A percentile compares a stretch with the other conserved stretches of the same genome.
Conservation (phyloP, 768 basidiomycete species). For the Amanita phalloides region DNA sequence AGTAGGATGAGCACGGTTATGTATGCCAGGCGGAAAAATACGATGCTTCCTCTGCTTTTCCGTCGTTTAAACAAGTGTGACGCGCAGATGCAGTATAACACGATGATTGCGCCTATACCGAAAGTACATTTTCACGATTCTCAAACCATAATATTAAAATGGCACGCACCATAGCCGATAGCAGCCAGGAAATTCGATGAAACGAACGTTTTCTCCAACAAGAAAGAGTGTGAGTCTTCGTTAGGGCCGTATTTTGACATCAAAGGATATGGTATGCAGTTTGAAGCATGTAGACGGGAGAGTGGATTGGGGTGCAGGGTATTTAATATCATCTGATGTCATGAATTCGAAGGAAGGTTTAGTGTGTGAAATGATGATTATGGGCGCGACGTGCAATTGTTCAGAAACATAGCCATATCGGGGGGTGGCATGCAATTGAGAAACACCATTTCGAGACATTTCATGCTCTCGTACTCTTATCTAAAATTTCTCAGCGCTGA, state of each 20-base stretch:
- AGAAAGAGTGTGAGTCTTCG: neutral
- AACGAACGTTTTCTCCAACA: neutral
- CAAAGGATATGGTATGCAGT: neutral
- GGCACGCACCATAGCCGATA: neutral
- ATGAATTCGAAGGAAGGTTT: no score
- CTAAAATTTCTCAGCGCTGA: no score
- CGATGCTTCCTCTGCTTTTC: neutral
- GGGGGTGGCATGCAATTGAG: no score
- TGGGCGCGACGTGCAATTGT: no score
- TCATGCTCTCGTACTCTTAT: no score
- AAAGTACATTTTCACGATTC: neutral
- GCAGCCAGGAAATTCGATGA: neutral
- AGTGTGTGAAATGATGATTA: no score
- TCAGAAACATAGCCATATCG: no score
- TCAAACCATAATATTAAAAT: neutral
- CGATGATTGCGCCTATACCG: neutral
- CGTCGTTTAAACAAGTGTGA: neutral
- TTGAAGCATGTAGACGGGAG: no score
- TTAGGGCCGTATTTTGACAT: slow-evolving; percentile 1
- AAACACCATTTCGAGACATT: no score
- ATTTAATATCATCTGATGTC: no score
- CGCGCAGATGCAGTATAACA: neutral
- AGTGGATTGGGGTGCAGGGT: no score
- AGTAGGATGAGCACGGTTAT: slow-evolving; percentile 25
- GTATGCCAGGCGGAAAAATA: slow-evolving; percentile 20